These are phyloP conservation scores for Clausena lansium DNA, from an alignment of 345 rosid species.

Conservation along the genomic window DNA sequence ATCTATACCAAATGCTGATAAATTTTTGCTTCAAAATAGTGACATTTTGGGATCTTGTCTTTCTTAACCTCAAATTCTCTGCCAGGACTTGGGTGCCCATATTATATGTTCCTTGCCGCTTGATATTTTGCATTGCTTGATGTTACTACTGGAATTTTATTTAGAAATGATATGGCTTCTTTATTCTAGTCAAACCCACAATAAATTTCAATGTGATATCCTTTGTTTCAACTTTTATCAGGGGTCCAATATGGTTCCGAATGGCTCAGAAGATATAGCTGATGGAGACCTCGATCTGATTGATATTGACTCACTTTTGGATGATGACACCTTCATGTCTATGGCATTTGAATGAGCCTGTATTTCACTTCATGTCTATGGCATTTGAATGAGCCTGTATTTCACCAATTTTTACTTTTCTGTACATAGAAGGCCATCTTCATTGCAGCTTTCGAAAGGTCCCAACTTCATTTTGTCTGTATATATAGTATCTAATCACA, in stretches of 20 bases:
- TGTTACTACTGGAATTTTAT: not conserved
- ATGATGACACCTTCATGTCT: conserved; percentile 72
- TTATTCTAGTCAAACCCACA: not conserved
- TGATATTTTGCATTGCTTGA: not conserved
- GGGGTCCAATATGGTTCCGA: conserved; percentile 38
- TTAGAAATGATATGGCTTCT: not conserved
- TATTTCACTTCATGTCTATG: conserved; percentile 49
- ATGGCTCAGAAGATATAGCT: conserved; percentile 30
- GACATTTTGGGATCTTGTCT: not conserved
- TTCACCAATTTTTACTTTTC: conserved; percentile 3
- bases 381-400: conserved; percentile 43
- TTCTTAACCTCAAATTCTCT: not conserved
- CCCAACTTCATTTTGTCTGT: conserved; percentile 13
- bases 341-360: conserved; percentile 46
- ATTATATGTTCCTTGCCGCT: not conserved
- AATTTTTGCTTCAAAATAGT: not conserved
- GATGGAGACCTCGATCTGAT: conserved; percentile 43
- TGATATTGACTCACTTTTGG: conserved; percentile 64
- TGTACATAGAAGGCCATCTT: conserved; percentile 21
- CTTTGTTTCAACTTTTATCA: conserved; percentile 12
- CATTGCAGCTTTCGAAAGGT: conserved; percentile 14
- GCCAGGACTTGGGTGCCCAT: not conserved
- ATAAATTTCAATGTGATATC: not conserved
- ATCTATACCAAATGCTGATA: not conserved
- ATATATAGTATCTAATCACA: conserved; percentile 21